Percentiles rank a stretch among this genome's conserved stretches.
Conservation (phyloP, 257 asterid species). For the Fraxinus americana region DNA sequence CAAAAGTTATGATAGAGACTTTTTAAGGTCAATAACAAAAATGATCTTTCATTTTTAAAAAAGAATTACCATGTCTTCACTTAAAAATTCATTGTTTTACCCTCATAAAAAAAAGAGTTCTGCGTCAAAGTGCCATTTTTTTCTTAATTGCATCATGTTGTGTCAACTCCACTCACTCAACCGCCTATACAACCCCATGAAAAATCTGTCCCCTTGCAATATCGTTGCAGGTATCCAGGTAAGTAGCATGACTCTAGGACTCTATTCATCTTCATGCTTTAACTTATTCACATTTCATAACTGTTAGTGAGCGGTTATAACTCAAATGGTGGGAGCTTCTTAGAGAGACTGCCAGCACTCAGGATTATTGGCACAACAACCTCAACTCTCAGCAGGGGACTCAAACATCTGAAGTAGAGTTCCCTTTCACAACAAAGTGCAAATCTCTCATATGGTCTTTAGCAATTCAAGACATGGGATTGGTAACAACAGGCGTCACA, state of each 20-base stretch:
- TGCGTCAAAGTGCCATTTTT: neutral
- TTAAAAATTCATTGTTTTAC: too few species aligned
- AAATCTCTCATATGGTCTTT: neutral
- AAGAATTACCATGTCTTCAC: neutral
- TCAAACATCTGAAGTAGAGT: neutral
- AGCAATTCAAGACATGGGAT: neutral
- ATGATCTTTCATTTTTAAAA: too few species aligned
- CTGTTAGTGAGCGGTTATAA: too few species aligned
- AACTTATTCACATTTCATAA: too few species aligned
- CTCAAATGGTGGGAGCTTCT: too few species aligned
- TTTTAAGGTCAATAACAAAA: neutral
- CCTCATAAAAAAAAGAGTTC: too few species aligned
- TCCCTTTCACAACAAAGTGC: neutral
- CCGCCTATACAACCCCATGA: neutral
- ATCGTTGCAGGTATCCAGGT: neutral
- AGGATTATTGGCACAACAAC: neutral
- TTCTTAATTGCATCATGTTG: neutral
- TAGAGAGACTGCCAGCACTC: neutral
- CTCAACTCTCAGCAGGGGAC: constrained; percentile 22
- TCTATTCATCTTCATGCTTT: too few species aligned
- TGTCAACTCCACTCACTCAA: neutral
- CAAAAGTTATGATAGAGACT: neutral
- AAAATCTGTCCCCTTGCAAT: neutral
- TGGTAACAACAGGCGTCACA: constrained; percentile 6
- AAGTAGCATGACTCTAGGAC: constrained; percentile 5